Percentiles rank a stretch among this genome's conserved stretches.
These are phyloP conservation scores for Withania somnifera DNA, from an alignment of 305 asterid genomes.

Conservation along the genomic window DNA sequence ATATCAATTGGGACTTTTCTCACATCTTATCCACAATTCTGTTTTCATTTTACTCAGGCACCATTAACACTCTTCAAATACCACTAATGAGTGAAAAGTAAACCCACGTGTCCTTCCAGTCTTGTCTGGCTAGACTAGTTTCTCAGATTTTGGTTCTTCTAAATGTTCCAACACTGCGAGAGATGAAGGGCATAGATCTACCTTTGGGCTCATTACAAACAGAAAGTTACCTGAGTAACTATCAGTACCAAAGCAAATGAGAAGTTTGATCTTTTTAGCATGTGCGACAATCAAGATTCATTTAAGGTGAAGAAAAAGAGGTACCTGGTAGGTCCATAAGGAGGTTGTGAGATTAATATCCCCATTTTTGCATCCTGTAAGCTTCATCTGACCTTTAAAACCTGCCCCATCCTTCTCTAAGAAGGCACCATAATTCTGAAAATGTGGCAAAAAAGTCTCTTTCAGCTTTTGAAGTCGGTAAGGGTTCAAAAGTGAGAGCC, in stretches of 20 bases:
- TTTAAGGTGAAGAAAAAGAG: not conserved
- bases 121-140: not conserved
- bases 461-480: not conserved
- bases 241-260: not conserved
- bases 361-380: constrained; percentile 54
- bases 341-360: constrained; percentile 49
- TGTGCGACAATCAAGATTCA: not conserved
- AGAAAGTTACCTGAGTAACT: not conserved
- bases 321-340: constrained; percentile 82
- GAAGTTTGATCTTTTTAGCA: not conserved
- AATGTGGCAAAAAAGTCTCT: constrained; percentile 4
- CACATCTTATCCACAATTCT: not conserved
- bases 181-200: not conserved
- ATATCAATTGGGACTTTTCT: not conserved
- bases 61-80: not conserved
- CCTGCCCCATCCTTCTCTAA: constrained; percentile 96
- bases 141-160: not conserved
- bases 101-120: not conserved
- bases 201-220: not conserved
- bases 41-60: not conserved
- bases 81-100: not conserved
- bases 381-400: constrained; percentile 63
- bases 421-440: constrained; percentile 88
- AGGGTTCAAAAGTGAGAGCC: not conserved
- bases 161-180: not conserved